phyloP scores from a whole-genome alignment of 768 basidiomycete species.

The Rhizopogon vesiculosus region DNA sequence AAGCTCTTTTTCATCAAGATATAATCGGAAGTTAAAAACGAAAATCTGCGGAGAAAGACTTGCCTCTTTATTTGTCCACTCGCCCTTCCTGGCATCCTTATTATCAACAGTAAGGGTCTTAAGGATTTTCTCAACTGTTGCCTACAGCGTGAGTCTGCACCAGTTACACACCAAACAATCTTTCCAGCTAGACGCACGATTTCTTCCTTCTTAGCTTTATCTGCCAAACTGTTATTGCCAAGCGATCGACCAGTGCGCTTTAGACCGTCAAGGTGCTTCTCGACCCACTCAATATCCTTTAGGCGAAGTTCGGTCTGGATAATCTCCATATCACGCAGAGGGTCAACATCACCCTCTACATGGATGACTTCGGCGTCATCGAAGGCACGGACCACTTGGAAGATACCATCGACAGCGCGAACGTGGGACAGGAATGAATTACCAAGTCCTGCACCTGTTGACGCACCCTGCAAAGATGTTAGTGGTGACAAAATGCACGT shows the following conservation, averaged over 20 bases:
- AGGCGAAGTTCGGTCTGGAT: constrained; percentile 91
- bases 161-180: neutral
- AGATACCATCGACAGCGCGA: constrained; percentile 97
- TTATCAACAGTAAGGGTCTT: constrained; percentile 73
- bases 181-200: constrained; percentile 49
- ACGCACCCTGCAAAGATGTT: constrained; percentile 65
- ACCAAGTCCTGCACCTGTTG: constrained; percentile 95
- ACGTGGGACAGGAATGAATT: constrained; percentile 98
- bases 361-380: constrained; percentile 99
- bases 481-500: constrained; percentile 9
- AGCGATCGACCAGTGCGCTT: constrained; percentile 72
- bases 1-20: constrained; percentile 72
- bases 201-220: constrained; percentile 96
- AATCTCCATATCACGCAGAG: constrained; percentile 94
- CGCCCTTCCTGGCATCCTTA: constrained; percentile 89
- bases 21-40: constrained; percentile 4
- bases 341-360: constrained; percentile 97
- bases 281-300: constrained; percentile 99
- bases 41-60: constrained; percentile 19
- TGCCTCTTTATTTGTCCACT: constrained; percentile 98
- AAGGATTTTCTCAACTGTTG: constrained; percentile 79
- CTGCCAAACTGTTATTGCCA: constrained; percentile 75
- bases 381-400: constrained; percentile 96
- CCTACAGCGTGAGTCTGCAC: constrained; percentile 39
- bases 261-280: constrained; percentile 78